These are phyloP conservation scores for Claviceps humidiphila DNA, from an alignment of 2,329 filamentous ascomycete species.

Conservation along the genomic window DNA sequence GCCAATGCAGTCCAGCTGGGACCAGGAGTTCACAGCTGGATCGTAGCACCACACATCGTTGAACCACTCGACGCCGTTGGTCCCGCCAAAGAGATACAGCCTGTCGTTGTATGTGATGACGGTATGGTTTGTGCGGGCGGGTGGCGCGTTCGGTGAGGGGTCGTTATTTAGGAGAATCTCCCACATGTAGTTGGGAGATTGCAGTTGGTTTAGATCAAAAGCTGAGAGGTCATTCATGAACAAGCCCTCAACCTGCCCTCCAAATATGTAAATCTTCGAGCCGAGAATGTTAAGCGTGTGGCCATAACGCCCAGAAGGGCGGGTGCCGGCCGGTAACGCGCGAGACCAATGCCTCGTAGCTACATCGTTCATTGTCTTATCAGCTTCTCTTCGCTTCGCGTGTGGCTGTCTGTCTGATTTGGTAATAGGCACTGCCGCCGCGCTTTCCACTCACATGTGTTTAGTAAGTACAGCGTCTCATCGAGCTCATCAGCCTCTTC, in stretches of 20 bases:
- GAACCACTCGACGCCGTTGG: slow-evolving; percentile 93
- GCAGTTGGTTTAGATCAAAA: slow-evolving; percentile 90
- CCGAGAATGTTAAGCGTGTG: slow-evolving; percentile 94
- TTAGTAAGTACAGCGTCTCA: slow-evolving; percentile 89
- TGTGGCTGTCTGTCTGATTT: background rate
- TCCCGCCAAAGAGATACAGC: slow-evolving; percentile 94
- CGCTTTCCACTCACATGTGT: slow-evolving; percentile 64
- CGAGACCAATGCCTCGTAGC: slow-evolving; percentile 97
- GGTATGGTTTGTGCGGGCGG: slow-evolving; percentile 87
- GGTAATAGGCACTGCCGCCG: background rate
- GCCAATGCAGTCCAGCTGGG: slow-evolving; percentile 86
- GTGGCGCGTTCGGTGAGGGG: slow-evolving; percentile 49
- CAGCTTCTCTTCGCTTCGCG: background rate
- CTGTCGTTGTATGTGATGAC: slow-evolving; percentile 86
- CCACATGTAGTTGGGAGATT: slow-evolving; percentile 85
- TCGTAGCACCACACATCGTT: slow-evolving; percentile 99
- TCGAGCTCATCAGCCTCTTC: slow-evolving; percentile 85
- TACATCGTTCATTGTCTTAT: slow-evolving; percentile 24
- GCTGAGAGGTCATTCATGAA: slow-evolving; percentile 97
- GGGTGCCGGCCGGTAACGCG: slow-evolving; percentile 72
- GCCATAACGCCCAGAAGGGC: slow-evolving; percentile 84
- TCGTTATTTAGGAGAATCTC: slow-evolving; percentile 68
- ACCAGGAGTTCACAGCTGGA: slow-evolving; percentile 68
- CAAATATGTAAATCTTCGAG: slow-evolving; percentile 95
- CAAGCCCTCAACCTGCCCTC: slow-evolving; percentile 89